Base-by-base conservation (phyloP, 306 rosid genomes). In the Vigna mungo region DNA sequence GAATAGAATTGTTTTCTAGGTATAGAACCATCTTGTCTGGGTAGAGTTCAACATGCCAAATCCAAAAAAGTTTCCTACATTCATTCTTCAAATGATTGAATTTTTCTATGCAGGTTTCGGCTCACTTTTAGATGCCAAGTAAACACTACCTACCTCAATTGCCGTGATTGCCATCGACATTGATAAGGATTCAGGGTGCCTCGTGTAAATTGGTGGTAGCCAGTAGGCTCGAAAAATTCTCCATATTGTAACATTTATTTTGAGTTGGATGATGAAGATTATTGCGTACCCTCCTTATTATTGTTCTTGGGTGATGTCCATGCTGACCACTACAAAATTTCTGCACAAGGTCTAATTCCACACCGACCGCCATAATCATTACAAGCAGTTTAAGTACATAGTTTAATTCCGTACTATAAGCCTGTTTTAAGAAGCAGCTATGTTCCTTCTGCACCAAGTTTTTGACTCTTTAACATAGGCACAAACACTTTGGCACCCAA, bases 71-170 rank as follows among this genome's bases (percentile, higher is more conserved):
- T 82, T 83, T 93, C 92, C 96, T 94, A 89, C 1, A 1, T 76
- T 89, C 97, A 84, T 84, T 93, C 81, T 89, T 93, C 79, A 90
- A 86, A 80, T 93, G 93, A 81, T 90, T 90, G 80, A 82, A 93
- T 90, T 89, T 85, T 89, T 89, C 89, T 85, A 91, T 1, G 94
- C 92, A 75, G 96, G 90, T 83, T 90, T 93, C 74, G 89, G 77
- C 87, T 78, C 87, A 59, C 94, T 96, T 68, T 85, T 93, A 25
- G 96, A 93, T 79, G 89, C 82, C 87, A 93, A 6, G 85, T 90
- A 90, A 39, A 93, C 96, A 86, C 82, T 89, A 70, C 96, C 94
- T 70, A 90, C 92, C 80, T 92, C 90, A 85, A 92, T 39, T 39
- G 3, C 11, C 44, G 2, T 8, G 44, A 39, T 39, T 39, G 11